These are phyloP conservation scores for Tetrahymena elliotti DNA, from an alignment of 73 alveolate species.

Conservation along the genomic window DNA sequence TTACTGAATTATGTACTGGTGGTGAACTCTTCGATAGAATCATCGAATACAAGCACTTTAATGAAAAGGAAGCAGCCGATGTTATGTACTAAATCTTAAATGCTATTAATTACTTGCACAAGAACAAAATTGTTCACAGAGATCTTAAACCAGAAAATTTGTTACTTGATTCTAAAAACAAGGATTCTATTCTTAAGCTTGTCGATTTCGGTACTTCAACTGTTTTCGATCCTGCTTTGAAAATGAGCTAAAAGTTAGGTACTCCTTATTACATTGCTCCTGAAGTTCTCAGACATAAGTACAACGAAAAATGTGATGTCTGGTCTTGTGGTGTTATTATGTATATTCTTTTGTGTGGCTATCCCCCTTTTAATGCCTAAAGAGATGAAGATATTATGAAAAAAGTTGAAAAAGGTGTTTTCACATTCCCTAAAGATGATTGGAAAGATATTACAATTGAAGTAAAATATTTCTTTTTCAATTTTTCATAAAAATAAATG, in stretches of 20 bases:
- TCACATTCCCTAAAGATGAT: constrained; percentile 29
- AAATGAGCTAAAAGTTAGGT: constrained; percentile 75
- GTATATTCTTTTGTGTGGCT: constrained; percentile 90
- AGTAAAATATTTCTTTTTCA: constrained; percentile 84
- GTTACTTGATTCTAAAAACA: constrained; percentile 63
- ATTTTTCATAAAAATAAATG: too few species aligned
- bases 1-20: constrained; percentile 90
- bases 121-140: constrained; percentile 73
- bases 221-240: constrained; percentile 49
- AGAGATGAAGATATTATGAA: constrained; percentile 71
- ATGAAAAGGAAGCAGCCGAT: constrained; percentile 80
- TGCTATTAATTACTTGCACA: constrained; percentile 89
- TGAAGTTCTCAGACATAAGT: constrained; percentile 67
- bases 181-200: constrained; percentile 60
- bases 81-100: constrained; percentile 78
- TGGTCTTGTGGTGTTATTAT: constrained; percentile 96
- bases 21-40: constrained; percentile 93
- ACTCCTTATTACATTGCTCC: constrained; percentile 91
- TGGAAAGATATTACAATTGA: constrained; percentile 74
- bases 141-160: constrained; percentile 80
- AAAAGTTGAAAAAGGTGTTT: constrained; percentile 52
- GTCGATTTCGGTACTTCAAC: constrained; percentile 93
- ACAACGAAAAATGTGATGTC: constrained; percentile 86
- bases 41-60: constrained; percentile 66
- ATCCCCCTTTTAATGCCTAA: constrained; percentile 88